phyloP scores from a whole-genome alignment of 139 green algal species.

The Choricystis sp. region DNA sequence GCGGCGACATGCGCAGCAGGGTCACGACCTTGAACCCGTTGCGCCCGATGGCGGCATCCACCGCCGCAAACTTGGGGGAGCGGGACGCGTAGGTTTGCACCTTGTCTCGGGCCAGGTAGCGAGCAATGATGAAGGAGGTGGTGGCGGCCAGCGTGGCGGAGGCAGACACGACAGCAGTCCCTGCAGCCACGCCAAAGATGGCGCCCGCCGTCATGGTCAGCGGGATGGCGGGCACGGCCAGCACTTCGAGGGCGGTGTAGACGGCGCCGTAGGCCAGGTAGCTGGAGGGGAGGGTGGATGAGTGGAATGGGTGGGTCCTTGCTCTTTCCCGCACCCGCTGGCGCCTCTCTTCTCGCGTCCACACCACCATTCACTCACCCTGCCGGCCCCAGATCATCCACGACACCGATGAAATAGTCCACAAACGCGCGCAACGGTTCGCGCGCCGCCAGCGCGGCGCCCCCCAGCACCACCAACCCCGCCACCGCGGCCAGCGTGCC shows the following conservation, averaged over 20 bases:
- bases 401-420: constrained; percentile 38
- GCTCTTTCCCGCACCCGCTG: too few species aligned
- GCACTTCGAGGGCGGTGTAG: constrained; percentile 44
- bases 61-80: constrained; percentile 58
- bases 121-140: constrained; percentile 80
- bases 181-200: constrained; percentile 65
- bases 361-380: too few species aligned
- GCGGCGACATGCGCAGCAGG: constrained; percentile 73
- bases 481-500: background rate
- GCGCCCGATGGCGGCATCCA: constrained; percentile 75
- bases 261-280: constrained; percentile 10
- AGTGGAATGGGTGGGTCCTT: too few species aligned
- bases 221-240: constrained; percentile 65
- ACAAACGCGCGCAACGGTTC: constrained; percentile 20
- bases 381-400: constrained; percentile 41
- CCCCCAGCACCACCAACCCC: background rate
- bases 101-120: constrained; percentile 71
- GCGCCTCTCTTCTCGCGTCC: too few species aligned
- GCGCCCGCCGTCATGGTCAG: constrained; percentile 76
- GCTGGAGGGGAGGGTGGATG: background rate
- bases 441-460: background rate
- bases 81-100: constrained; percentile 21
- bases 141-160: constrained; percentile 55
- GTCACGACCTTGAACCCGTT: constrained; percentile 83
- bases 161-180: constrained; percentile 56